A percentile compares a stretch with the other conserved stretches of the same genome.
phyloP scores from a whole-genome alignment of 768 basidiomycete species.

The Asterophora parasitica region DNA sequence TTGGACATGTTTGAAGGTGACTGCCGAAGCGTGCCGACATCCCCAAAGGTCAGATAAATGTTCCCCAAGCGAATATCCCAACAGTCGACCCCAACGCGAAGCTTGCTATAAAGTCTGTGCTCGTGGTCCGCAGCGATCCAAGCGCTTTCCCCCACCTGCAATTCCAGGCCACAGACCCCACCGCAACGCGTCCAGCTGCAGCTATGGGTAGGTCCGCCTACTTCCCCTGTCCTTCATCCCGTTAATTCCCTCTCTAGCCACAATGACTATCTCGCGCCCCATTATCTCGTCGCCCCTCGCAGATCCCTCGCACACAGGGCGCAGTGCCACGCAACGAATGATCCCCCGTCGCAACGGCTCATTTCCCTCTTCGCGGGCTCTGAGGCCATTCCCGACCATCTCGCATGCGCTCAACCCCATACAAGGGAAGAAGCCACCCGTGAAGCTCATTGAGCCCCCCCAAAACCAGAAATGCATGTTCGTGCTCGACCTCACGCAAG shows the following conservation, averaged over 20 bases:
- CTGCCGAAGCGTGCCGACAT: constrained; percentile 16
- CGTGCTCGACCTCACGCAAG: constrained; percentile 77
- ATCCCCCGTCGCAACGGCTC: constrained; percentile 40
- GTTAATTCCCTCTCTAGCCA: constrained; percentile 24
- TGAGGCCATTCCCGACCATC: constrained; percentile 74
- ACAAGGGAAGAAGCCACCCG: constrained; percentile 38
- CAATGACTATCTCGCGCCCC: constrained; percentile 46
- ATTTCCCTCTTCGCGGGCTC: constrained; percentile 69
- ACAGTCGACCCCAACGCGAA: constrained; percentile 19
- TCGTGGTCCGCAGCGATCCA: neutral
- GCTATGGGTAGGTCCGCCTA: constrained; percentile 34
- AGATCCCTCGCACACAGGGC: constrained; percentile 27
- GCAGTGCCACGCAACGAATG: constrained; percentile 27
- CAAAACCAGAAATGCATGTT: constrained; percentile 66
- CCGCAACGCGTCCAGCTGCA: constrained; percentile 7
- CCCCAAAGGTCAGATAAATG: constrained; percentile 15
- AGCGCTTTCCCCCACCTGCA: neutral
- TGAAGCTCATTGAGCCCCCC: constrained; percentile 79
- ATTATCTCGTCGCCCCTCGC: constrained; percentile 64
- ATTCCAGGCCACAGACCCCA: constrained; percentile 2
- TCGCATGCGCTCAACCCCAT: constrained; percentile 35
- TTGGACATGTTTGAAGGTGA: constrained; percentile 9
- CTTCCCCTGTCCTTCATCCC: neutral
- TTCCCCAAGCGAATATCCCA: constrained; percentile 15
- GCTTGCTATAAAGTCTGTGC: constrained; percentile 24